Base-by-base conservation (phyloP, 2,329 filamentous ascomycete genomes). In the Cercospora sp. region DNA sequence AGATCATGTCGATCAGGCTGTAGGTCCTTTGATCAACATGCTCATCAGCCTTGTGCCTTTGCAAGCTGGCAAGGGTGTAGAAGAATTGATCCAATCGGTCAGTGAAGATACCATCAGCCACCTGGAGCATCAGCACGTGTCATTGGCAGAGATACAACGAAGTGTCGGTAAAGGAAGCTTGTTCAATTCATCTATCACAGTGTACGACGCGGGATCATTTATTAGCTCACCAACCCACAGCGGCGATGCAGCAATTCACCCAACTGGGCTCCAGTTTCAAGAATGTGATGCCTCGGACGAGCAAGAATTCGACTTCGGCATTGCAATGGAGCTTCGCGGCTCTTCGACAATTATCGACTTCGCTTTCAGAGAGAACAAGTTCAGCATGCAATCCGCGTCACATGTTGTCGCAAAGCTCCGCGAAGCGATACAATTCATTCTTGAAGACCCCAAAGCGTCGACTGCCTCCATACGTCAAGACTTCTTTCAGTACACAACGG, bases 11-110 rank as follows among this genome's bases (percentile, higher is more conserved):
- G 67, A 69, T 18, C 30, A 63, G 9, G 53, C 64, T 28, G 48
- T 77, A 45, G 80, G 79, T 10, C 80, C 80, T 16, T 75, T 77
- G 6, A 75, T 82, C 60, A 63, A 48, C 13, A 63, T 63, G 60
- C 60, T 63, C 45, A 33, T 53, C 16, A 51, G 60, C n/a, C 20
- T 42, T 55, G 48, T 55, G 12, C 16, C 48, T n/a, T 5, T 63
- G 13, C 0, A 23, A 26, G 2, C 3, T 20, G 20, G 6, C 13
- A 40, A 23, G 18, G 23, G 8, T 23, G 33, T 9, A 36, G 20
- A 60, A 3, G 1, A 42, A 5, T 26, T 60, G 30, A 16, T 60
- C 6, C 58, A 40, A 4, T 23, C 58, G 31, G 13, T 42, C 20
- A 28, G 31, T 36, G 31, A 40, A n/a, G 33, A 36, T 5, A 60